Percentiles rank a stretch among this genome's conserved stretches.
Conservation (phyloP, 176 grass and related monocot species). For the barley (Hordeum vulgare) region DNA sequence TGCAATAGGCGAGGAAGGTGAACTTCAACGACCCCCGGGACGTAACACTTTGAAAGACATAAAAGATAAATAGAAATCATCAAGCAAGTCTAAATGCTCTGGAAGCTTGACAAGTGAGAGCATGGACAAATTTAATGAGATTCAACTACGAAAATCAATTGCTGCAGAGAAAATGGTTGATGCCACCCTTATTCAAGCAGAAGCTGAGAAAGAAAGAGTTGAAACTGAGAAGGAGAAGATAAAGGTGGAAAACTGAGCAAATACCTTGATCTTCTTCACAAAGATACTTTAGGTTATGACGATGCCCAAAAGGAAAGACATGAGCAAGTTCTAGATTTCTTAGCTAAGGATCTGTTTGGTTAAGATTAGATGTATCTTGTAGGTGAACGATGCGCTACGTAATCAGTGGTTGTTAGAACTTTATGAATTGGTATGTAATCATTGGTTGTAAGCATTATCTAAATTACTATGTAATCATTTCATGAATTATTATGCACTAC, state of each 20-base stretch:
- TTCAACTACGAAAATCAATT: not conserved
- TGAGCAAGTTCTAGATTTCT: not conserved
- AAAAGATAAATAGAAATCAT: too few species aligned
- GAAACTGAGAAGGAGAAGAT: not conserved
- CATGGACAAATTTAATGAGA: too few species aligned
- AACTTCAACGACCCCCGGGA: too few species aligned
- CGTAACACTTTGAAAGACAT: too few species aligned
- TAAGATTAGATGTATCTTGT: not conserved
- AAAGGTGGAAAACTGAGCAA: not conserved
- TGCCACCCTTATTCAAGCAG: too few species aligned
- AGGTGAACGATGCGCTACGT: not conserved
- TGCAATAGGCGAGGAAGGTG: too few species aligned
- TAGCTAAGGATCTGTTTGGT: not conserved
- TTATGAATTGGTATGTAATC: not conserved
- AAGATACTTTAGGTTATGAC: not conserved
- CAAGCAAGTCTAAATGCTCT: too few species aligned
- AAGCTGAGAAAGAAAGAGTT: not conserved
- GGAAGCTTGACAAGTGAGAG: too few species aligned
- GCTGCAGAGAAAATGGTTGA: not conserved
- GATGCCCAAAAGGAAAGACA: not conserved
- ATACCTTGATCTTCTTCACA: not conserved
- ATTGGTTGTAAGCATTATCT: not conserved
- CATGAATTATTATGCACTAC: not conserved
- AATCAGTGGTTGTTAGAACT: not conserved
- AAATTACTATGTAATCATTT: not conserved